Base-by-base conservation (phyloP, 768 basidiomycete species). In the Termitomyces sp. region DNA sequence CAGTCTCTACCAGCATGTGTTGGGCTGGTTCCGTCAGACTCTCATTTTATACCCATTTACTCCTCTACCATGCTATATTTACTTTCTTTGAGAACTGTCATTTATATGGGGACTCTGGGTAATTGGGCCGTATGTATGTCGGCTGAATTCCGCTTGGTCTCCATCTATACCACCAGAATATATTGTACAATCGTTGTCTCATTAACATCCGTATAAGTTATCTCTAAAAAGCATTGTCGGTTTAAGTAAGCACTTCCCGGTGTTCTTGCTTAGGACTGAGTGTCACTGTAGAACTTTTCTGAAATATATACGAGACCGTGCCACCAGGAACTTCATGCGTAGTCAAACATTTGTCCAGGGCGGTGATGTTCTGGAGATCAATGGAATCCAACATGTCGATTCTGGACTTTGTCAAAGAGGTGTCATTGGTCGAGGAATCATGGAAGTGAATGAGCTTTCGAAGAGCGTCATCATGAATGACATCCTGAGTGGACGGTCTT, bases 221-320 rank as follows among this genome's bases (percentile, higher is more conserved):
- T 20, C 15, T 20, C 40, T 43, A 32, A 43, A 17, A 32, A 31
- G 11, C 8, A n/a, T 31, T 32, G 17, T 25, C 6, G 17, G 10
- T 34, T 45, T 17, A 45, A 34, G 49, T 32, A n/a, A 45, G 4
- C 7, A 50, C 43, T 61, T 57, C 47, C 11, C 14, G 42, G 5
- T 29, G 20, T 10, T 36, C 29, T 31, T 45, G 17, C 31, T 55
- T 10, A 4, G 55, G 42, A 45, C 11, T 20, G 17, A 43, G 40
- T 43, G 12, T n/a, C 6, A 12, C 29, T 31, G 31, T 32, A 12
- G 55, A 45, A 40, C 73, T 79, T 67, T 80, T 87, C 70, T 91
- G 88, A 65, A 94, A 94, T 12, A 94, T 66, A 69, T 89, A 92
- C 8, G 89, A 88, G 17, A 93, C 72, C 1, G 87, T 86, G 0